These are phyloP conservation scores for Echinosophora koreensis DNA, from an alignment of 306 rosid species.

Conservation along the genomic window DNA sequence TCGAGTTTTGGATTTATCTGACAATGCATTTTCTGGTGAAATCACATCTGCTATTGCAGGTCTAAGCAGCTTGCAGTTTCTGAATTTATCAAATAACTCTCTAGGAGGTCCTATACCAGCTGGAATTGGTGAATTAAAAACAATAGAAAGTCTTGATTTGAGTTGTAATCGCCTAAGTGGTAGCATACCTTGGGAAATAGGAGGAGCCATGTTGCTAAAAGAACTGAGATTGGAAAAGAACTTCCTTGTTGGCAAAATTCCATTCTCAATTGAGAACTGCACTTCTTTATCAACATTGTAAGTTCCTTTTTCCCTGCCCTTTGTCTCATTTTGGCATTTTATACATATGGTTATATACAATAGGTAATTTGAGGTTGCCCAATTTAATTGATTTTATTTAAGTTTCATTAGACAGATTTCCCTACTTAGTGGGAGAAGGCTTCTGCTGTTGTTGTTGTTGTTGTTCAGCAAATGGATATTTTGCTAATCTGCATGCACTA, in stretches of 20 bases:
- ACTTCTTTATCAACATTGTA: constrained; percentile 78
- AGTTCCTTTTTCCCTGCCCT: constrained; percentile 55
- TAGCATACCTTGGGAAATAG: constrained; percentile 77
- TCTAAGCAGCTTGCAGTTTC: constrained; percentile 68
- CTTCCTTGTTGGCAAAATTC: constrained; percentile 71
- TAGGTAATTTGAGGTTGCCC: background rate
- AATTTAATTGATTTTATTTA: background rate
- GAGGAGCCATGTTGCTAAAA: constrained; percentile 69
- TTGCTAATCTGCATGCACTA: constrained; percentile 29
- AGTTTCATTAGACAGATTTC: constrained; percentile 8
- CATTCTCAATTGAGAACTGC: constrained; percentile 77
- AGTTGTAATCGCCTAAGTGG: constrained; percentile 79
- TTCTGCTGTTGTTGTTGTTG: no score
- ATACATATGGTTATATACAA: background rate
- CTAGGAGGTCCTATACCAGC: constrained; percentile 78
- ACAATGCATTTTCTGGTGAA: constrained; percentile 78
- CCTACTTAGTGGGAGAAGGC: background rate
- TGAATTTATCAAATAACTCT: constrained; percentile 78
- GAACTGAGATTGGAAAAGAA: constrained; percentile 76
- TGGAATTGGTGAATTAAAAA: constrained; percentile 70
- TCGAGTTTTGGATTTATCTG: constrained; percentile 81
- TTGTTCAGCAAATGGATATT: constrained; percentile 1
- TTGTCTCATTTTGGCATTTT: constrained; percentile 12
- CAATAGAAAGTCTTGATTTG: constrained; percentile 71
- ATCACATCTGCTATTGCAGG: constrained; percentile 63